Evolutionary conservation across 805 yeast species (phyloP), one percentile per base, ranked within the genome.

Genomic region (Groenewaldozyma tartarivorans): DNA sequence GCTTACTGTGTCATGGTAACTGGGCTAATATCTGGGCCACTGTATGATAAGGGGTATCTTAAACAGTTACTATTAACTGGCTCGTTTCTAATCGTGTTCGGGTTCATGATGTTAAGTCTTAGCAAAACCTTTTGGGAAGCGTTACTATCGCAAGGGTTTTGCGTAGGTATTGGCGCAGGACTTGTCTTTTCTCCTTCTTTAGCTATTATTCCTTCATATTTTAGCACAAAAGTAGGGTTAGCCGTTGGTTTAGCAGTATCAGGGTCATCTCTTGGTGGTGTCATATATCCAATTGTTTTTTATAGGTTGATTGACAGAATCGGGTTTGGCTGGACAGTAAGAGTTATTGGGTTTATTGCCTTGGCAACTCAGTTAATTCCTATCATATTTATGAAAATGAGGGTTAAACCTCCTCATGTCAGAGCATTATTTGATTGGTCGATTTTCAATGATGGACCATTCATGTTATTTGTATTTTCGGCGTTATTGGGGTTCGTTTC

Each of bases 251-350:
- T 74, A 15, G 55, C 63, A 3, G 67, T 67, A 5, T 51, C 69
- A 1, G 79, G 79, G 1, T 61, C 75, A 4, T 72, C 75, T 13
- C 43, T 69, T 1, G 79, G 78, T 3, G 79, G 79, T n/a, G 54
- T 73, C 4, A 57, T 66, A 16, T 71, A 65, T 52, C 65, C 75
- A 6, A 60, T 73, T 46, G 62, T 63, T 33, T 53, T 69, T 37
- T 63, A 66, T 42, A 54, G 57, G 39, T 53, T 73, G 33, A 63
- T 70, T 33, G 53, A 60, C 35, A 50, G 55, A 11, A 62, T 72
- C 19, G 80, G 80, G 1, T 74, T 71, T 49, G 63, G 61, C 7
- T 75, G 80, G 79, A 69, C 75, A 3, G 61, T 71, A 34, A 61
- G 81, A 38, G 59, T 66, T 13, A 56, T 73, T 36, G 74, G 73